Base-by-base conservation (phyloP, 164 flowering plant genomes). In the Liquidambar formosana region DNA sequence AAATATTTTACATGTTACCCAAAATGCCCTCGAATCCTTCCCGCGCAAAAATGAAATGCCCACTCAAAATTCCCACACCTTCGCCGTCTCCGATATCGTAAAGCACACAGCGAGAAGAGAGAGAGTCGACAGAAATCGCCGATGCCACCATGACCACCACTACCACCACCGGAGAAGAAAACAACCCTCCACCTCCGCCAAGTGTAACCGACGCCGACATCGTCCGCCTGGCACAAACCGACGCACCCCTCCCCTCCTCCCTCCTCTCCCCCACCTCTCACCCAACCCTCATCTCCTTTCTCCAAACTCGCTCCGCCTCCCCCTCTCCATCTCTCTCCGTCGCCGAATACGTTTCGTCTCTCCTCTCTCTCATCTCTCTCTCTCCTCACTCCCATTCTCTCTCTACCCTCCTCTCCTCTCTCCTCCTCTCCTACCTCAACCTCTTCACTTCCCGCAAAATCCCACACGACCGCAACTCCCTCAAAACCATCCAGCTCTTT, bases 391-490 rank as follows among this genome's bases (percentile, higher is more conserved):
- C 68, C 51, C 79, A 82, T 41, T 65, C 82, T 23, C 75, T 82
- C 60, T 65, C 86, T 16, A 45, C 87, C 23, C 90, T 91, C 49
- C 76, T 86, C 67, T 71, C 85, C 44, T 77, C 86, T 57, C 83
- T 85, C 47, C 79, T 86, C 62, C 49, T 73, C 68, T 45, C 83
- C 52, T 90, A 85, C 80, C 59, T 80, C 64, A 49, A 66, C 38
- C 84, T 91, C 73, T 86, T 87, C 85, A 54, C 64, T n/a, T 82
- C 92, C 56, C 79, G 27, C 57, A 65, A 72, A 57, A 77, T 86
- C 76, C 87, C 93, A 13, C 91, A 61, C 70, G 94, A 89, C 66
- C 49, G 46, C 14, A 71, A 76, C 65, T 86, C 89, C 10, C 76
- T 75, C 57, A 80, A 73, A 28, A 79, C 84, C 28, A 61, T 91